Evolutionary conservation across 352 stramenopile genomes (phyloP), one percentile per base, ranked within the genome.

Genomic region (Globisporangium polare): DNA sequence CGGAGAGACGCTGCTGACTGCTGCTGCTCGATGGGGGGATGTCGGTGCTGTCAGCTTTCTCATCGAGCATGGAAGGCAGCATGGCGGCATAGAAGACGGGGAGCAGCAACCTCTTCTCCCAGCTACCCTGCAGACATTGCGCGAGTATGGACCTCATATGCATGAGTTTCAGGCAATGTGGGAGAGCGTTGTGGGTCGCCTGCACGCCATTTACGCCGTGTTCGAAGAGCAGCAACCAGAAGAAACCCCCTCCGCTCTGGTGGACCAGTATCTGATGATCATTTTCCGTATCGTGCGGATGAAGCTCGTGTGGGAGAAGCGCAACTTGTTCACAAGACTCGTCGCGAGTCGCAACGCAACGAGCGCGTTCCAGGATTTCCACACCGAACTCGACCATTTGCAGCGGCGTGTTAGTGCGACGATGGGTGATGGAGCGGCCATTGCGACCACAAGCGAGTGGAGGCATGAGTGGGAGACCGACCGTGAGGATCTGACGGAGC

Each of bases 31-130:
- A 26, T 68, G 58, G 22, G 55, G 60, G 1, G 46, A 71, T 26
- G 52, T 68, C 18, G 56, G 53, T 0, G 60, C 71, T 26, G 60
- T 74, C 18, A 54, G 60, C 27, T 58, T 66, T 8, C 54, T 74
- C 7, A 22, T 71, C 1, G 63, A 71, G 5, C 39, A 47, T 20
- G 54, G 39, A 24, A 9, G 42, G 26, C 17, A 41, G 33, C 29
- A 10, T 60, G 17, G 2, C 39, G 43, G 41, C 15, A 9, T 33
- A 15, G 4, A n/a, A 42, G 50, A 8, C 9, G 27, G 10, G 15
- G 7, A 51, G 35, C 15, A 60, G 6, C 45, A 5, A 12, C 9
- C 27, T 5, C 54, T 60, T 24, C 22, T 60, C 5, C 9, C 26
- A 37, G 51, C 51, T 15, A 47, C 51, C 4, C 3, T 60, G 39